A percentile compares a stretch with the other conserved stretches of the same genome.
phyloP scores from a whole-genome alignment of 257 asterid genomes.

The Eucommia ulmoides region DNA sequence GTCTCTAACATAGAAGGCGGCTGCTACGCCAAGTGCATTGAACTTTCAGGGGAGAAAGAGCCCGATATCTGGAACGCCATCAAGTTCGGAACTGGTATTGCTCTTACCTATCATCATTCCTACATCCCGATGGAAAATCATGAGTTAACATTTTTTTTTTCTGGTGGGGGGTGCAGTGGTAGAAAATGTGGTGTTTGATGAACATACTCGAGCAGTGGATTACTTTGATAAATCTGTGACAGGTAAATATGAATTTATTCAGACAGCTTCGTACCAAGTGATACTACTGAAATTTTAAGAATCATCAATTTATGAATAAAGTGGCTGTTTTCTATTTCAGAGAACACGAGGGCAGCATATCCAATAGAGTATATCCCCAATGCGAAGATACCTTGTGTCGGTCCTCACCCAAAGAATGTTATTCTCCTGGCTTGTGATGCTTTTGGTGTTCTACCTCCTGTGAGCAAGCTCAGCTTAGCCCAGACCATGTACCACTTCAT shows the following conservation, averaged over 20 bases:
- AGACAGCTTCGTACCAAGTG: no score
- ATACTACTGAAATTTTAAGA: no score
- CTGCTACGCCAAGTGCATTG: slow-evolving; percentile 92
- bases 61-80: slow-evolving; percentile 98
- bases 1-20: slow-evolving; percentile 96
- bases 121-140: neutral
- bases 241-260: slow-evolving; percentile 30
- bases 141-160: neutral
- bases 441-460: slow-evolving; percentile 92
- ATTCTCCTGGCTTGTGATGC: slow-evolving; percentile 92
- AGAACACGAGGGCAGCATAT: slow-evolving; percentile 89
- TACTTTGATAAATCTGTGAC: slow-evolving; percentile 82
- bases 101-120: neutral
- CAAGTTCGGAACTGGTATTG: slow-evolving; percentile 73
- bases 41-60: slow-evolving; percentile 76
- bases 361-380: slow-evolving; percentile 89
- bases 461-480: slow-evolving; percentile 76
- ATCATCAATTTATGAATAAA: neutral
- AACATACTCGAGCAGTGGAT: slow-evolving; percentile 82
- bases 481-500: slow-evolving; percentile 95
- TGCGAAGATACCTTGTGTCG: slow-evolving; percentile 86
- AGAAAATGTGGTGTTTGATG: slow-evolving; percentile 89
- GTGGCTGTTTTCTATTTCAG: slow-evolving; percentile 19
- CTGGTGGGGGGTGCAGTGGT: slow-evolving; percentile 44
- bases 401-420: slow-evolving; percentile 88